Evolutionary conservation across 306 rosid genomes (phyloP), one percentile per base, ranked within the genome.

Genomic region (Canavalia ensiformis): DNA sequence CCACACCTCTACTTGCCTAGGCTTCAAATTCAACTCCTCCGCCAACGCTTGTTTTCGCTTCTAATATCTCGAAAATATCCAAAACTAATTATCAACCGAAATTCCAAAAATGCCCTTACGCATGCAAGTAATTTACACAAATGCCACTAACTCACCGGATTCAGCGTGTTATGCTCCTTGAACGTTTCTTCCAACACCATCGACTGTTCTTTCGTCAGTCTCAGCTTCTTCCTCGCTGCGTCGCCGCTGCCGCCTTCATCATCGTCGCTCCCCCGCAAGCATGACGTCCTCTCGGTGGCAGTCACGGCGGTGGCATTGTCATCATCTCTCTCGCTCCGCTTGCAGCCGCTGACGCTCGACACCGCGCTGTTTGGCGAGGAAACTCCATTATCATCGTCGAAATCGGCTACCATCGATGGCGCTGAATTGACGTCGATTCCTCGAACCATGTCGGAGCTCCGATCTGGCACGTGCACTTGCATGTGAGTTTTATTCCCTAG

Each of bases 1-100:
- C 97, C 98, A 93, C 78, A 93, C 98, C 83, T 91, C 98, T 82
- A 93, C 98, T 81, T 93, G 98, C 73, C 98, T 89, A 2, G 94
- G 84, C 72, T 88, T 87, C 80, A 93, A 87, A 86, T 82, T 91
- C 91, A 93, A 81, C 72, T 76, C 86, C 83, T 84, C 84, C 2
- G 94, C 97, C 88, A 93, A 76, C 2, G 89, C 92, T 83, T 85
- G 91, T 86, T 93, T 93, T 72, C 88, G 93, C 74, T 88, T 93
- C 98, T 93, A 85, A 44, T 10, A 64, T 6, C 11, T 6, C 11
- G 4, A 7, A 9, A 51, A 50, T 1, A 51, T 7, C 1, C 41
- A 25, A 29, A 44, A 57, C n/a, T 5, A 54, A 34, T 1, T 42
- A 10, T 13, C 10, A 31, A 4, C 0, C 11, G 3, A 37, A 68